phyloP scores from a whole-genome alignment of 1,139 yeast species.

The Taphrina communis region DNA sequence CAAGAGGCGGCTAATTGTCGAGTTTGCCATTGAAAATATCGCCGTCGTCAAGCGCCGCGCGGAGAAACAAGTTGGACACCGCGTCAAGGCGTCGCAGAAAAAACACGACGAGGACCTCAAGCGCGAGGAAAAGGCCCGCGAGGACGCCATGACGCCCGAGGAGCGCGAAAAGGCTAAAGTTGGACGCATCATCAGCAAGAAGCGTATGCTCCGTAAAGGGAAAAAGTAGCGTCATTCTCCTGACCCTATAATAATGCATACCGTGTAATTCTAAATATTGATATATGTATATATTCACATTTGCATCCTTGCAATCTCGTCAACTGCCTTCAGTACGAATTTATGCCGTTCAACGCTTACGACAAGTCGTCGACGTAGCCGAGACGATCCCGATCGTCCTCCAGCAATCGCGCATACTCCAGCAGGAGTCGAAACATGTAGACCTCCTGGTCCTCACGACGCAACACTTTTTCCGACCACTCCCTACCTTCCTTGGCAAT shows the following conservation, averaged over 20 bases:
- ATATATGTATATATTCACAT: neutral
- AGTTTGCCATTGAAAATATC: constrained; percentile 94
- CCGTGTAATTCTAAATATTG: neutral
- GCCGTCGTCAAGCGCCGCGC: constrained; percentile 88
- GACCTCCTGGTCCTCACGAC: constrained; percentile 46
- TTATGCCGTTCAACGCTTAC: neutral
- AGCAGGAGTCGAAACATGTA: constrained; percentile 46
- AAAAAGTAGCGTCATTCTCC: neutral
- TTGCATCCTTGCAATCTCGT: neutral
- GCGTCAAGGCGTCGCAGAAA: constrained; percentile 50
- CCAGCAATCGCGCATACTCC: constrained; percentile 47
- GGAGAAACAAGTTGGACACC: constrained; percentile 64
- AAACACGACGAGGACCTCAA: constrained; percentile 20
- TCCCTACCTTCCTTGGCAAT: constrained; percentile 45
- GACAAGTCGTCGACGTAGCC: constrained; percentile 41
- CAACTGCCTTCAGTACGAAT: neutral
- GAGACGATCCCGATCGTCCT: constrained; percentile 46
- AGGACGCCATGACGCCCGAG: constrained; percentile 42
- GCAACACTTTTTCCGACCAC: constrained; percentile 43
- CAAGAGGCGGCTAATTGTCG: constrained; percentile 84
- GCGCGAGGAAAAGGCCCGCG: constrained; percentile 20
- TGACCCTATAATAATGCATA: too few species aligned
- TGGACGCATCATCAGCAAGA: constrained; percentile 41
- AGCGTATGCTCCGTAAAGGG: constrained; percentile 34
- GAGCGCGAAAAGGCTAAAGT: constrained; percentile 41